Conservation (phyloP, 2,329 filamentous ascomycete species). For the Aspergillus tanneri region DNA sequence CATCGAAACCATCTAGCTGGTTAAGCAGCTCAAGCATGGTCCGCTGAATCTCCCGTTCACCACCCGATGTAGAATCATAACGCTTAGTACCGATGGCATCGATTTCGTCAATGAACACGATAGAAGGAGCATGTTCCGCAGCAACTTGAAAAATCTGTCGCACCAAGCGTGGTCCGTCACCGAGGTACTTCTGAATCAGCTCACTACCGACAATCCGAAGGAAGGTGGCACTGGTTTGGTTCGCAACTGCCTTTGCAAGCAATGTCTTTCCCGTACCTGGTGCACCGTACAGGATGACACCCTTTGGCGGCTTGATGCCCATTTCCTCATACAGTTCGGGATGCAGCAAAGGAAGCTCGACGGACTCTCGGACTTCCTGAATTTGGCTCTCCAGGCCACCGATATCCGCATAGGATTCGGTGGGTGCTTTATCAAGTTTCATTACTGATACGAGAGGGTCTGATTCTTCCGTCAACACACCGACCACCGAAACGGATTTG, state of each 20-base stretch:
- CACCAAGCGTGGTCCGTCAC: constrained; percentile 90
- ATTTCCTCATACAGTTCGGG: constrained; percentile 99
- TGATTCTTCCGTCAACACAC: constrained; percentile 92
- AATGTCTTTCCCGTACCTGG: constrained; percentile 96
- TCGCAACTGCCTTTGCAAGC: constrained; percentile 93
- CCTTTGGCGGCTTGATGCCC: constrained; percentile 99
- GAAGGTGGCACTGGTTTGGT: constrained; percentile 98
- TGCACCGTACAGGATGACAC: constrained; percentile 96
- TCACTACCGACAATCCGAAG: constrained; percentile 95
- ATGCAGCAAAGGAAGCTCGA: constrained; percentile 90
- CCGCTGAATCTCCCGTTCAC: constrained; percentile 94
- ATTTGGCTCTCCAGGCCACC: constrained; percentile 94
- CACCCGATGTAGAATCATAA: constrained; percentile 95
- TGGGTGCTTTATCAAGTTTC: constrained; percentile 98
- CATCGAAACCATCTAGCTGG: constrained; percentile 97
- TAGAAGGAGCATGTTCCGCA: constrained; percentile 91
- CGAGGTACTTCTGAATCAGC: constrained; percentile 97
- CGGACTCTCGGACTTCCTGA: constrained; percentile 95
- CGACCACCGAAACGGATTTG: constrained; percentile 96
- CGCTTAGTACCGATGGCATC: constrained; percentile 98
- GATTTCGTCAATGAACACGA: constrained; percentile 99
- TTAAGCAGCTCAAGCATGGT: constrained; percentile 98
- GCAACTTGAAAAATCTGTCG: constrained; percentile 90
- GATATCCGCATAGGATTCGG: constrained; percentile 97
- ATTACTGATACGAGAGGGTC: constrained; percentile 96